Evolutionary conservation across 495 filamentous ascomycete species (phyloP).

Genomic region (Margaritispora aquatica): DNA sequence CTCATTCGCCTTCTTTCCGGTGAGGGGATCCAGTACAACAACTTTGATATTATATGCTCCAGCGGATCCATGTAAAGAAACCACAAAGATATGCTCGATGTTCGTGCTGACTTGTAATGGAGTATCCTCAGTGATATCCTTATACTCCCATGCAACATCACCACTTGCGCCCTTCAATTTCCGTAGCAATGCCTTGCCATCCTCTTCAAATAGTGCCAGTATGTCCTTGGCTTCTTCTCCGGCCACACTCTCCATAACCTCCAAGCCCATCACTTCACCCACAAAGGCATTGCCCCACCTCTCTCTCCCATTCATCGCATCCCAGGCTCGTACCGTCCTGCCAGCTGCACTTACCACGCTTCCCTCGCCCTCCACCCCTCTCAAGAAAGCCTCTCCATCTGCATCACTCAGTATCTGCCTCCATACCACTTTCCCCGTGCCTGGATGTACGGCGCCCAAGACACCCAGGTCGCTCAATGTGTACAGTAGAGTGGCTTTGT

Average conservation of each 20-base stretch:
- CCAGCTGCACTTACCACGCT: constrained; percentile 67
- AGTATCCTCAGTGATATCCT: constrained; percentile 58
- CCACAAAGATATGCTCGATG: constrained; percentile 64
- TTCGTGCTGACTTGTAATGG: constrained; percentile 78
- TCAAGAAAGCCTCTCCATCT: constrained; percentile 41
- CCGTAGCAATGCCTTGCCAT: constrained; percentile 51
- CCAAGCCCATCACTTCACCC: constrained; percentile 65
- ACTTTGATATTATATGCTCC: constrained; percentile 68
- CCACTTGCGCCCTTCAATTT: constrained; percentile 69
- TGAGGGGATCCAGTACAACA: constrained; percentile 61
- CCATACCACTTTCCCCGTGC: constrained; percentile 80
- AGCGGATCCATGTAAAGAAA: constrained; percentile 63
- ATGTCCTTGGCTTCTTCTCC: constrained; percentile 55
- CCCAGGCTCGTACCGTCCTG: constrained; percentile 66
- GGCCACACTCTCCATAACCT: constrained; percentile 63
- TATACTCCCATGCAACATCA: constrained; percentile 69
- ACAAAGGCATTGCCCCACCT: constrained; percentile 60
- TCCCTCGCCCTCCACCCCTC: constrained; percentile 66
- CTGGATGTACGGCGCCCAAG: constrained; percentile 84
- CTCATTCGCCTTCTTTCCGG: constrained; percentile 60
- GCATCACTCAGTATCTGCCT: constrained; percentile 54
- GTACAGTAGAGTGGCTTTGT: constrained; percentile 85
- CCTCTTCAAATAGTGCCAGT: constrained; percentile 58
- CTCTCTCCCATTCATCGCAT: constrained; percentile 70
- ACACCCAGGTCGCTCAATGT: constrained; percentile 77